phyloP scores from a whole-genome alignment of 306 rosid genomes.

The Glycyrrhiza uralensis region DNA sequence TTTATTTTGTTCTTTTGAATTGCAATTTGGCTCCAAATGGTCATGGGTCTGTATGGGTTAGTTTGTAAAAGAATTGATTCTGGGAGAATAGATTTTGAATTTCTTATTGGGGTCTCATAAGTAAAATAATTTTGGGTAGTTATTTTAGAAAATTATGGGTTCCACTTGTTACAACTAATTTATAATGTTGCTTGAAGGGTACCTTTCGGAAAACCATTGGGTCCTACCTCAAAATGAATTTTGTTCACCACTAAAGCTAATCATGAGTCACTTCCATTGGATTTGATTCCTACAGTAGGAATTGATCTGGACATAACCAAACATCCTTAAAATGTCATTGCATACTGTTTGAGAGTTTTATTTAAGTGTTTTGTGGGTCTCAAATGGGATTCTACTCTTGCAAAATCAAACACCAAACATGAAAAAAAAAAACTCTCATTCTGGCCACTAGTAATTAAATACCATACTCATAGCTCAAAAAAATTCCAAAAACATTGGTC shows the following conservation, averaged over 20 bases:
- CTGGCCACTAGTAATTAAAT: neutral
- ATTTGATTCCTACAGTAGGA: neutral
- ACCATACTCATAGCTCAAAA: neutral
- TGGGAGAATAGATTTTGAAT: too few species aligned
- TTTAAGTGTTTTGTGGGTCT: neutral
- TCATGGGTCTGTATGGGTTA: too few species aligned
- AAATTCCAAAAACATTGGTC: conserved; percentile 7
- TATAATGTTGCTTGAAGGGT: neutral
- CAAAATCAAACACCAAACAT: neutral
- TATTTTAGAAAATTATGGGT: neutral
- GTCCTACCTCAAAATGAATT: neutral
- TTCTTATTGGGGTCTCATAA: too few species aligned
- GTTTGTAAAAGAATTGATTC: too few species aligned
- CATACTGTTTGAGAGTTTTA: neutral
- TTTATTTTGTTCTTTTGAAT: too few species aligned
- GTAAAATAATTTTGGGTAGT: neutral
- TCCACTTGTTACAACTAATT: neutral
- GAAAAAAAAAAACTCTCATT: neutral
- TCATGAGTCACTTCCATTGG: neutral
- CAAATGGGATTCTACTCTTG: conserved; percentile 2
- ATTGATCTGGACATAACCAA: neutral
- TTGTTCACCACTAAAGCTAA: neutral
- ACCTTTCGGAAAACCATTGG: neutral
- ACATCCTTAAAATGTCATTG: neutral
- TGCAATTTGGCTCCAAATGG: too few species aligned